Evolutionary conservation across 495 filamentous ascomycete species (phyloP), one percentile per base, ranked within the genome.

Genomic region (Trichoderma virens): DNA sequence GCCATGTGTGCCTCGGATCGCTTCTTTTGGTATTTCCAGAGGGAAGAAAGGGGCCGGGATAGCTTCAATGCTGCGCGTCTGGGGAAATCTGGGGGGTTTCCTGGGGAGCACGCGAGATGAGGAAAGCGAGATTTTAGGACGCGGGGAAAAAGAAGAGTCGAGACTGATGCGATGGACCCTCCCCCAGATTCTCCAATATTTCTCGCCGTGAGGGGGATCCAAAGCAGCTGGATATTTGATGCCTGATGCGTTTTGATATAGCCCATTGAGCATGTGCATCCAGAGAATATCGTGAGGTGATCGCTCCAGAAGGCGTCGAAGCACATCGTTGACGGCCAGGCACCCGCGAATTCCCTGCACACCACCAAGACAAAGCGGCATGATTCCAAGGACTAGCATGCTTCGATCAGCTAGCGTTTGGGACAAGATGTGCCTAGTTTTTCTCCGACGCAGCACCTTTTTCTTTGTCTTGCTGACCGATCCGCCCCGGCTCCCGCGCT

Each of bases 91-190:
- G 51, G 51, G 51, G 51, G 13, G 13, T 30, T 30, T 30, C 13
- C 51, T 28, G 51, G 51, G 27, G 51, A 56, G 51, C 51, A 56
- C 51, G 51, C 51, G 51, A 56, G 51, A 56, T 30, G 25, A 56
- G 47, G 20, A 30, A 56, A 25, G 23, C 20, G 20, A 56, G 30
- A 20, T 35, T 13, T 13, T 20, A n/a, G 43, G 43, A 47, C 43
- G 43, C 43, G 43, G 43, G 43, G 43, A 25, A 7, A 47, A 47
- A 20, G 43, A 47, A 20, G 43, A 23, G 16, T 47, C n/a, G 43
- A 23, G n/a, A 47, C 43, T 47, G 43, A 7, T 20, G 38, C 38
- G n/a, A 47, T 23, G 23, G 27, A 27, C 23, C 51, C 51, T 56
- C 25, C 23, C 51, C 51, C 51, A 9, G 25, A 56, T 30, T 56